phyloP scores from a whole-genome alignment of 495 filamentous ascomycete species.

The Aspergillus affinis region DNA sequence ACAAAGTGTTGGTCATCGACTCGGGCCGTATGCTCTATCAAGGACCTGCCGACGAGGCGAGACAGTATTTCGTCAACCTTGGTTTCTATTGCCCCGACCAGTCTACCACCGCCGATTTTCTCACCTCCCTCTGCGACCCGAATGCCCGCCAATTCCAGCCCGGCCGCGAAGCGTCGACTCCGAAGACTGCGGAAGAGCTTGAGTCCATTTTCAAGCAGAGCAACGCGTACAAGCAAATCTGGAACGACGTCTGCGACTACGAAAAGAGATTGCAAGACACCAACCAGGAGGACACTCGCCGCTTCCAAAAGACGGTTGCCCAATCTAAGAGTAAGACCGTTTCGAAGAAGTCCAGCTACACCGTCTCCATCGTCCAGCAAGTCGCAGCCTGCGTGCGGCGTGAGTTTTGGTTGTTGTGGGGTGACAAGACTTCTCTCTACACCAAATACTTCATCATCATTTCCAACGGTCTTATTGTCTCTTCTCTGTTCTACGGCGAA shows the following conservation, averaged over 20 bases:
- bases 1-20: conserved; percentile 71
- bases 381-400: conserved; percentile 68
- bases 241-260: conserved; percentile 57
- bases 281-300: conserved; percentile 60
- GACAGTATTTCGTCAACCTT: conserved; percentile 66
- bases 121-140: conserved; percentile 76
- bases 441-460: conserved; percentile 79
- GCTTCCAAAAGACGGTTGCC: conserved; percentile 67
- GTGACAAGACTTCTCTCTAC: conserved; percentile 69
- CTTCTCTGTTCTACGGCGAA: conserved; percentile 70
- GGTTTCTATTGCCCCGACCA: conserved; percentile 67
- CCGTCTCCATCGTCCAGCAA: conserved; percentile 66
- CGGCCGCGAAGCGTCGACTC: conserved; percentile 61
- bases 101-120: conserved; percentile 71
- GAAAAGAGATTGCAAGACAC: conserved; percentile 60
- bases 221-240: conserved; percentile 50
- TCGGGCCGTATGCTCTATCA: conserved; percentile 65
- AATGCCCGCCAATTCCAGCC: conserved; percentile 63
- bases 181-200: conserved; percentile 63
- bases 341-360: conserved; percentile 67
- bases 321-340: conserved; percentile 67
- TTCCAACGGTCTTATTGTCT: conserved; percentile 71
- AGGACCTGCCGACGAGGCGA: conserved; percentile 61
- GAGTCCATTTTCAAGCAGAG: conserved; percentile 59
- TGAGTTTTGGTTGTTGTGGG: conserved; percentile 74